Base-by-base conservation (phyloP, 1,284 basidiomycete species). In the Abortiporus biennis region DNA sequence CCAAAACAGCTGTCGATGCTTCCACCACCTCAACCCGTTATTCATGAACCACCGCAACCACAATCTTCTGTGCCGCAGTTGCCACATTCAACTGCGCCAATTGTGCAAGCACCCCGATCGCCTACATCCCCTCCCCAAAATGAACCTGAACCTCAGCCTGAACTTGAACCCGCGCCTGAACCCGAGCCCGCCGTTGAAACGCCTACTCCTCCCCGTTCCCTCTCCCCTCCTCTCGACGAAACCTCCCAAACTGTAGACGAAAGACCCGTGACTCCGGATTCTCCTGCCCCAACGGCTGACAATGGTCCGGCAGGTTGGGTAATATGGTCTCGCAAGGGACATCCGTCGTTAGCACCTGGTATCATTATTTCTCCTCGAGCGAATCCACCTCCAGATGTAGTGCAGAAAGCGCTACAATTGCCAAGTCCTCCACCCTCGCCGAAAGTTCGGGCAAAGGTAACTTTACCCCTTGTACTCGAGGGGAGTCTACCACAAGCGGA, bases 261-360 rank as follows among this genome's bases (percentile, higher is more conserved):
- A 9, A 46, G 43, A 27, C 49, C 47, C 24, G 44, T 43, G 8
- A 25, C 47, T 8, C 24, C 42, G 9, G 36, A 39, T 3, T 35
- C 46, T 4, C 39, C 47, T 1, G 15, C 37, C 3, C 45, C 52
- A 19, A 22, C 19, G 29, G 5, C 40, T 15, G 25, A 15, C 32
- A 25, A 42, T 35, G 34, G 24, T 15, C 38, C 24, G 20, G 20
- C 42, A 8, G 48, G 58, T 25, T 80, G 70, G 66, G 79, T 74
- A 6, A 71, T 85, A 24, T 85, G 81, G 81, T 82, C 83, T 0
- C 70, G 73, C 20, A 71, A 80, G 22, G 83, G 83, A 0, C 62
- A 84, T 54, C 83, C 83, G 1, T 61, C 69, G 2, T 57, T 61
- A 41, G 82, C 82, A 0, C 80, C 80, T 3, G 74, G 76, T 6